These are phyloP conservation scores for Macrocybe gigantea DNA, from an alignment of 768 basidiomycete genomes.

Conservation along the genomic window DNA sequence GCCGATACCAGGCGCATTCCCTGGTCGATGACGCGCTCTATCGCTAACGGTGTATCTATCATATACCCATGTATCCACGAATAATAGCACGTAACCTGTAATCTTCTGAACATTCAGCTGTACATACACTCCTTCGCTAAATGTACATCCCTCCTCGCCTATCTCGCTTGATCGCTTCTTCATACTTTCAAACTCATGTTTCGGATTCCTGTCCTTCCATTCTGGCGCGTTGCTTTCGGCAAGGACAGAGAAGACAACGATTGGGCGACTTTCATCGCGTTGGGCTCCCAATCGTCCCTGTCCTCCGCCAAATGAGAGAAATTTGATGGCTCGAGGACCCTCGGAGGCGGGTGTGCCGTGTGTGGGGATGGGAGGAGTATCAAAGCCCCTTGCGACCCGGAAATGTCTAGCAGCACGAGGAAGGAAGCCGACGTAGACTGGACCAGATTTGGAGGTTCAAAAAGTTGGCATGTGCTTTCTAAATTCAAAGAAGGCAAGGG, in stretches of 20 bases:
- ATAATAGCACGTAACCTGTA: neutral
- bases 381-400: slow-evolving; percentile 19
- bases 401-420: slow-evolving; percentile 30
- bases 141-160: slow-evolving; percentile 51
- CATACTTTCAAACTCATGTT: neutral
- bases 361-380: slow-evolving; percentile 46
- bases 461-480: slow-evolving; percentile 33
- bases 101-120: neutral
- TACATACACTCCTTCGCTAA: slow-evolving; percentile 15
- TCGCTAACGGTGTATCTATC: neutral
- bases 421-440: slow-evolving; percentile 51
- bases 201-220: slow-evolving; percentile 10
- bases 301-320: slow-evolving; percentile 27
- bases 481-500: slow-evolving; percentile 5
- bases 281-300: slow-evolving; percentile 27
- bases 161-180: slow-evolving; percentile 20
- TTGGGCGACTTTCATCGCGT: slow-evolving; percentile 27
- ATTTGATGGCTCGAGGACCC: slow-evolving; percentile 26
- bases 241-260: slow-evolving; percentile 28
- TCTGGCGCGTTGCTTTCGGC: slow-evolving; percentile 16
- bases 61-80: slow-evolving; percentile 1
- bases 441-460: slow-evolving; percentile 53
- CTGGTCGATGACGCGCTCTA: slow-evolving; percentile 14
- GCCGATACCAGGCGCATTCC: slow-evolving; percentile 59
- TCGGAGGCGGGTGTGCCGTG: slow-evolving; percentile 35